Evolutionary conservation across 768 basidiomycete species (phyloP), one percentile per base, ranked within the genome.

Genomic region (Auricularia cornea): DNA sequence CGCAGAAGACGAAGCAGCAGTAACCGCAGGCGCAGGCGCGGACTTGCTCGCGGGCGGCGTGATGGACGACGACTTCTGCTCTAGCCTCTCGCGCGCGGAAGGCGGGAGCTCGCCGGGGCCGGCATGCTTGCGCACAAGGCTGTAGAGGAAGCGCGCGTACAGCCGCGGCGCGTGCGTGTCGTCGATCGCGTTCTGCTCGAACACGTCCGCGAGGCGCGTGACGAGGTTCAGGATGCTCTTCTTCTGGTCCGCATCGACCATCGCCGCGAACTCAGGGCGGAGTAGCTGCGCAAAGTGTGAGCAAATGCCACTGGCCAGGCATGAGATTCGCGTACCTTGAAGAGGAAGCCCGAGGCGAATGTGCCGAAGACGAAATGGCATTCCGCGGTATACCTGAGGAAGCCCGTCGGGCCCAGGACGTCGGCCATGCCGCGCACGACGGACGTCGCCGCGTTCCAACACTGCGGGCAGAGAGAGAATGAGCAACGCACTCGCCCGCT

Each of bases 291-390:
- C 63, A 57, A 35, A 52, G 68, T 68, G 68, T 69, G 61, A 32
- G 62, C 40, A 56, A 52, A 54, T 14, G 6, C n/a, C 29, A 62
- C 35, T 3, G 29, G 8, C 54, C 18, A 1, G 16, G 26, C 26
- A 51, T 28, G 40, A 60, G 28, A 10, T 41, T 66, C 80, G 66
- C 68, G 86, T 84, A 71, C n/a, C n/a, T 86, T 85, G 60, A 86
- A 75, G 28, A 87, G 73, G 68, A 85, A 85, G 2, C 84, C 84
- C 2, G 83, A 79, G 10, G 84, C 84, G 67, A 84, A 87, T 4
- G 84, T 78, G 12, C 83, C 69, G 52, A 74, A 72, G 26, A 72
- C 67, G 61, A 72, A 73, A 54, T 72, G 66, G 40, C 72, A 66
- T 60, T 77, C 83, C 74, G 86, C 80, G 3, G 83, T 84, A 68